Base-by-base conservation (phyloP, 345 rosid species). In the Eucalyptus marginata region DNA sequence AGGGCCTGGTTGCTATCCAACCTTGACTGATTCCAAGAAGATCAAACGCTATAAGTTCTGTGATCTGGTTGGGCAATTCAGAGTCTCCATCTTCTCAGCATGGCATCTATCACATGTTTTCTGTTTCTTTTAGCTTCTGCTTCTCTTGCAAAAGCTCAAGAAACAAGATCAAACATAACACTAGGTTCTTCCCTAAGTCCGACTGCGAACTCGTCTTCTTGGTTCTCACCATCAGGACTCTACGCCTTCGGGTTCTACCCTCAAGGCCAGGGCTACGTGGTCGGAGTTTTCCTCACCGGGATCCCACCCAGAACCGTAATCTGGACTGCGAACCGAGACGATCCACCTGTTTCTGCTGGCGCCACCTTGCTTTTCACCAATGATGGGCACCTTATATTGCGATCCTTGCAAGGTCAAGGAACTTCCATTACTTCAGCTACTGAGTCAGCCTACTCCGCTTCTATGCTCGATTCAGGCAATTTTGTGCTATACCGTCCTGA, bases 391-490 rank as follows among this genome's bases (percentile, higher is more conserved):
- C 91, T 92, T 2, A 46, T 86, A 51, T 86, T 90, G 52, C 87
- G 51, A 84, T 76, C 91, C 6, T 51, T 11, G 3, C 52, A n/a
- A 4, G 83, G 88, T 40, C n/a, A 49, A 10, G 62, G 86, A 46
- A 89, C 49, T 13, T 22, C 8, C 17, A 86, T 51, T 51, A 51
- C 54, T 90, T 29, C 86, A 5, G 5, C 80, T 7, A 10, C 49
- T 8, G 7, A 7, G 6, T 13, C 83, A 2, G 83, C 89, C 17
- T 46, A 33, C 20, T 88, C 86, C 13, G 94, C 93, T 58, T 88
- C 91, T 7, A 81, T 92, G 90, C 87, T 90, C 1, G 92, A 92
- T 88, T 86, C 91, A 3, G 90, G 92, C 49, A 91, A 92, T 49
- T 90, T 92, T 31, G 87, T 88, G 16, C 86, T 92, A 13, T 86